phyloP scores from a whole-genome alignment of 129 eudicot species.

The sunflower (Helianthus annuus) region HanXRQr2.0-SUNRISE NC_035446.2:166529667-166530166 shows the following conservation, averaged over 20 bases:
- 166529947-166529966: conserved; percentile 30
- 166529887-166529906: conserved; percentile 78
- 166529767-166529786: not conserved
- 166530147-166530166: conserved; percentile 83
- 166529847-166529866: conserved; percentile 91
- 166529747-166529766: conserved; percentile 1
- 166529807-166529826: conserved; percentile 35
- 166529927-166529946: conserved; percentile 37
- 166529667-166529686: too few species aligned
- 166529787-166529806: conserved; percentile 9
- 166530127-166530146: conserved; percentile 93
- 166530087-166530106: conserved; percentile 98
- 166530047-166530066: conserved; percentile 84
- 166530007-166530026: conserved; percentile 40
- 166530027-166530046: conserved; percentile 66
- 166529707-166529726: too few species aligned
- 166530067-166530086: conserved; percentile 90
- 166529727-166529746: conserved; percentile 3
- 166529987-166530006: conserved; percentile 44
- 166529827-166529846: conserved; percentile 87
- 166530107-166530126: conserved; percentile 92
- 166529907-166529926: conserved; percentile 51
- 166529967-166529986: conserved; percentile 85
- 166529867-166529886: conserved; percentile 88
- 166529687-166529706: too few species aligned